A percentile compares a stretch with the other conserved stretches of the same genome.
Conservation (phyloP, 768 basidiomycete species). For the Kwoniella heveanensis region DNA sequence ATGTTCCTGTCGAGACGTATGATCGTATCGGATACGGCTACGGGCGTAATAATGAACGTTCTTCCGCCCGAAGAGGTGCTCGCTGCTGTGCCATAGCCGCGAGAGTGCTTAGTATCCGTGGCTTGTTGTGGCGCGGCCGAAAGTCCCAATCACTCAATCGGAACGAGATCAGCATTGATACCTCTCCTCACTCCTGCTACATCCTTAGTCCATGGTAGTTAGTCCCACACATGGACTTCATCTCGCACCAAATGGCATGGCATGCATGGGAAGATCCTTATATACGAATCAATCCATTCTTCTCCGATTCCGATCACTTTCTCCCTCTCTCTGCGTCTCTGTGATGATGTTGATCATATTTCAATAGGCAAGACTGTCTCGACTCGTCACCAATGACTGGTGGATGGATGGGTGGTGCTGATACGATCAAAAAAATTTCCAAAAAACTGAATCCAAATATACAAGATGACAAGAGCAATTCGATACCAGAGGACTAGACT, state of each 20-base stretch:
- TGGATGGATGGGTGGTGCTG: constrained; percentile 2
- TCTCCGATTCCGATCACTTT: not conserved
- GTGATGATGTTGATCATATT: not conserved
- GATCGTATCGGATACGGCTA: no score
- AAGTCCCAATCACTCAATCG: not conserved
- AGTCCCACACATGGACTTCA: no score
- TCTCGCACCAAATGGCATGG: not conserved
- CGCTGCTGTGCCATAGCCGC: no score
- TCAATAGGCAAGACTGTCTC: constrained; percentile 4
- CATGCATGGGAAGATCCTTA: not conserved
- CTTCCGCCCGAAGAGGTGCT: no score
- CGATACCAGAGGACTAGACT: not conserved
- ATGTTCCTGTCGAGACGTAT: no score
- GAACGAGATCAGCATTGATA: no score
- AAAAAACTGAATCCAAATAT: constrained; percentile 3
- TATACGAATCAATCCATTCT: not conserved
- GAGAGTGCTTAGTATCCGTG: no score
- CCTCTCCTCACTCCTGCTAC: no score
- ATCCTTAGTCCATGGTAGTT: not conserved
- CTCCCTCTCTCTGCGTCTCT: not conserved
- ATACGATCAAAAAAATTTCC: not conserved
- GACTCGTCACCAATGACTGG: not conserved
- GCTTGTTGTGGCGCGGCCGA: not conserved
- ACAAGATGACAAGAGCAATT: not conserved
- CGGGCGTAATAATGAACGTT: no score